Percentiles rank a stretch among this genome's conserved stretches.
These are phyloP conservation scores for Nepenthes gracilis DNA, from an alignment of 148 eudicot genomes.

Conservation along the genomic window DNA sequence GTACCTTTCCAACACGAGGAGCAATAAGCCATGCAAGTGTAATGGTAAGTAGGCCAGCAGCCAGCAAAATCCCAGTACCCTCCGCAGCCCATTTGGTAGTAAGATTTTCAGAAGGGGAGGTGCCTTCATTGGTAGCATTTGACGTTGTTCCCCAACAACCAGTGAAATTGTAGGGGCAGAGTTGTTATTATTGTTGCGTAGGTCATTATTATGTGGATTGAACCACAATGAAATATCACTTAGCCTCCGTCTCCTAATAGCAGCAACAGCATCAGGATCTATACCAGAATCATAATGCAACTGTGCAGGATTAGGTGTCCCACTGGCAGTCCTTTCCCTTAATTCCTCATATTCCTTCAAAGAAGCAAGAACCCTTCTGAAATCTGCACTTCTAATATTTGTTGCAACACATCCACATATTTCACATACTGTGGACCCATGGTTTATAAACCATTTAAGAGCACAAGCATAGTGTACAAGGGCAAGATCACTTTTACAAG, in stretches of 20 bases:
- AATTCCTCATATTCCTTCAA: constrained; percentile 73
- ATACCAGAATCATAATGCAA: constrained; percentile 39
- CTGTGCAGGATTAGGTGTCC: constrained; percentile 42
- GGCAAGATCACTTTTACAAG: constrained; percentile 83
- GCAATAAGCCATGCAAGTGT: constrained; percentile 90
- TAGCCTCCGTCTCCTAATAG: constrained; percentile 74
- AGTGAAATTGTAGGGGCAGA: constrained; percentile 27
- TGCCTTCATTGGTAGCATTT: constrained; percentile 30
- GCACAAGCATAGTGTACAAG: constrained; percentile 92
- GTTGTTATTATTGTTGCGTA: constrained; percentile 18
- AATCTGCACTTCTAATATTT: constrained; percentile 50
- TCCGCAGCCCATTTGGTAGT: constrained; percentile 91
- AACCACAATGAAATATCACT: constrained; percentile 88
- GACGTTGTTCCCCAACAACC: constrained; percentile 44
- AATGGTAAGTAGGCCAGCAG: constrained; percentile 83
- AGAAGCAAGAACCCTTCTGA: constrained; percentile 51
- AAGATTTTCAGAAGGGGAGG: constrained; percentile 37
- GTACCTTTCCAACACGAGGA: constrained; percentile 91
- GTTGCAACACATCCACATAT: constrained; percentile 64
- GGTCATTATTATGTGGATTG: constrained; percentile 28
- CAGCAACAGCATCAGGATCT: constrained; percentile 93
- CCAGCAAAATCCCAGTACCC: constrained; percentile 78
- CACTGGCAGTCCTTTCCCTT: constrained; percentile 67
- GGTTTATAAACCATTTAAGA: constrained; percentile 87
- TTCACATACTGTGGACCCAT: constrained; percentile 82